Conservation (phyloP, 2,329 filamentous ascomycete species). For the Calonectria leucothoes region DNA sequence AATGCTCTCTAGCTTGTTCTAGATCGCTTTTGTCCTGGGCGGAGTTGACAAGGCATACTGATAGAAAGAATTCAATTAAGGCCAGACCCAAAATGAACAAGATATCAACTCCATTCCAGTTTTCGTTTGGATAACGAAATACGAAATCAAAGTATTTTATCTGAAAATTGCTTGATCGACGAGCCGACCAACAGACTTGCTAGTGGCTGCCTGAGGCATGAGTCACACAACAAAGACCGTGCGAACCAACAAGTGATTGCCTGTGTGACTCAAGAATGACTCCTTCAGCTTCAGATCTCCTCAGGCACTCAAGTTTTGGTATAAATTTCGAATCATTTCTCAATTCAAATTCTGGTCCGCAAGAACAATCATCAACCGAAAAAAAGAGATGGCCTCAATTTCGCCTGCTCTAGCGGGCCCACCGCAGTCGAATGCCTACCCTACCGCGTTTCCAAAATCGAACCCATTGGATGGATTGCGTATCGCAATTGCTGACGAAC, state of each 20-base stretch:
- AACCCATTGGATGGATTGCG: constrained; percentile 14
- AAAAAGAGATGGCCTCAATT: not conserved
- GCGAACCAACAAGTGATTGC: not conserved
- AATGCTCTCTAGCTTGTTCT: too few relatives aligned
- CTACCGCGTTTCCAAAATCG: not conserved
- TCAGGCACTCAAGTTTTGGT: not conserved
- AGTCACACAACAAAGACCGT: not conserved
- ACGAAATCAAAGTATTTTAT: not conserved
- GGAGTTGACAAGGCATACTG: too few relatives aligned
- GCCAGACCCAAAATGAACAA: too few relatives aligned
- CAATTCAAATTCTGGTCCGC: not conserved
- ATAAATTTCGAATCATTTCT: not conserved
- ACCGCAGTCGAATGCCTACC: not conserved
- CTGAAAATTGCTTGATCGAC: not conserved
- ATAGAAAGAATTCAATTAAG: too few relatives aligned
- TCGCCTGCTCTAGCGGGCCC: not conserved
- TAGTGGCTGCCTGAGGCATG: not conserved
- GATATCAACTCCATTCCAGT: too few relatives aligned
- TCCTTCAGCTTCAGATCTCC: too few relatives aligned
- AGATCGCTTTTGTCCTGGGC: too few relatives aligned
- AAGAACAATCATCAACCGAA: not conserved
- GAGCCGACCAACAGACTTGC: not conserved
- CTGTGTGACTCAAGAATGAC: not conserved
- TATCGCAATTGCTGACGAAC: constrained; percentile 1
- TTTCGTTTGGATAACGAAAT: too few relatives aligned